Conservation (phyloP, 1,284 basidiomycete species). For the Moesziomyces globuligerus region DNA sequence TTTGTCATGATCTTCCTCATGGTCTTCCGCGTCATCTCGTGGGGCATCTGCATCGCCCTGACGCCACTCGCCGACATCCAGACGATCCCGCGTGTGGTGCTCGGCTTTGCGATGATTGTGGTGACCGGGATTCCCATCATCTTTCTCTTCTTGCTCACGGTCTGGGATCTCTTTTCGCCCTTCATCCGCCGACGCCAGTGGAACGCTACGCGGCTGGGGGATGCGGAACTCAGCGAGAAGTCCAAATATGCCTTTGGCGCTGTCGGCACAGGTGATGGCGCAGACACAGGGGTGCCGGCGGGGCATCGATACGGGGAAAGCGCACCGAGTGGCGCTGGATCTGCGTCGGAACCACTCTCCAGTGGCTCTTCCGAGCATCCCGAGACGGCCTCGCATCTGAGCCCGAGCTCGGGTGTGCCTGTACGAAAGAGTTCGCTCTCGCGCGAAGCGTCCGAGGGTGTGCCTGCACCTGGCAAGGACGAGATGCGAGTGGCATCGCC, state of each 20-base stretch:
- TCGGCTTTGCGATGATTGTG: slow-evolving; percentile 62
- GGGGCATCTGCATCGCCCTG: slow-evolving; percentile 60
- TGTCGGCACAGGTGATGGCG: slow-evolving; percentile 12
- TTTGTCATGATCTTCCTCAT: slow-evolving; percentile 59
- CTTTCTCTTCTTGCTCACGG: slow-evolving; percentile 56
- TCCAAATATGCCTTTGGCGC: slow-evolving; percentile 25
- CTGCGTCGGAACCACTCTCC: slow-evolving; percentile 11
- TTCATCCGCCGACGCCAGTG: slow-evolving; percentile 45
- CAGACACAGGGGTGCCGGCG: neutral
- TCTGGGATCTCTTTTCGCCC: slow-evolving; percentile 54
- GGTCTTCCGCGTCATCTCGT: slow-evolving; percentile 57
- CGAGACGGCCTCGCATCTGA: neutral
- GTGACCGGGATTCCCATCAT: slow-evolving; percentile 62
- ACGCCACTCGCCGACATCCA: slow-evolving; percentile 54
- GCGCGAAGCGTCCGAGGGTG: neutral
- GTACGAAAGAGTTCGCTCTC: slow-evolving; percentile 11
- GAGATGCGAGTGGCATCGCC: no score
- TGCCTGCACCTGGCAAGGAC: no score
- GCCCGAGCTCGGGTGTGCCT: slow-evolving; percentile 1
- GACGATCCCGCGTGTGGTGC: slow-evolving; percentile 63
- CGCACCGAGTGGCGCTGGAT: slow-evolving; percentile 1
- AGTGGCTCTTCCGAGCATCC: slow-evolving; percentile 24
- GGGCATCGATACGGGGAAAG: slow-evolving; percentile 7
- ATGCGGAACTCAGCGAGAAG: slow-evolving; percentile 26
- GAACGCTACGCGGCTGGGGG: slow-evolving; percentile 34